A percentile compares a stretch with the other conserved stretches of the same genome.
Evolutionary conservation across 2,329 filamentous ascomycete species (phyloP).

Genomic region (Pseudocercospora macadamiae): DNA sequence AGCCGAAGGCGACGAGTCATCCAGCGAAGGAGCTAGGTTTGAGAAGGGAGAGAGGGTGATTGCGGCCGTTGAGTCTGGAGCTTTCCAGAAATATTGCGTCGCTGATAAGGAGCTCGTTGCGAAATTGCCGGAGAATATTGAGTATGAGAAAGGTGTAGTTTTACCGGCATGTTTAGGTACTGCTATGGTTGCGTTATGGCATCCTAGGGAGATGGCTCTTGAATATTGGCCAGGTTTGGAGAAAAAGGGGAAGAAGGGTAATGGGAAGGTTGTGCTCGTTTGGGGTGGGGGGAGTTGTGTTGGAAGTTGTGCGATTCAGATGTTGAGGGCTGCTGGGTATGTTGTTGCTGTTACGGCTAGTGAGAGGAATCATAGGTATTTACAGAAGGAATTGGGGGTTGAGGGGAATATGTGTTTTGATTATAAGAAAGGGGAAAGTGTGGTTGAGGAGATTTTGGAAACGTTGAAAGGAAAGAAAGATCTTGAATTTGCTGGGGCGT

Average conservation of each 20-base stretch:
- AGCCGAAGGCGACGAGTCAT: background rate
- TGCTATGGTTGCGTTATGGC: constrained; percentile 27
- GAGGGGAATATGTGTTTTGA: constrained; percentile 45
- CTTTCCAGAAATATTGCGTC: constrained; percentile 30
- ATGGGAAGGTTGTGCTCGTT: constrained; percentile 45
- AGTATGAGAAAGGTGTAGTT: constrained; percentile 25
- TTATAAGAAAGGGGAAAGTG: constrained; percentile 43
- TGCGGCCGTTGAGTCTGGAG: constrained; percentile 15
- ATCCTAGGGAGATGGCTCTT: constrained; percentile 18
- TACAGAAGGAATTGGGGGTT: constrained; percentile 40
- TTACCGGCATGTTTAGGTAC: constrained; percentile 29
- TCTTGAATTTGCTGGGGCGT: constrained; percentile 36
- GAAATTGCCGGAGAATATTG: constrained; percentile 26
- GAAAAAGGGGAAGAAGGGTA: constrained; percentile 26
- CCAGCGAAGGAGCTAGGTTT: background rate
- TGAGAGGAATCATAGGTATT: constrained; percentile 48
- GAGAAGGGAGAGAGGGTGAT: constrained; percentile 10
- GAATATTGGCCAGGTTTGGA: constrained; percentile 17
- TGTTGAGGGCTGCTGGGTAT: constrained; percentile 49
- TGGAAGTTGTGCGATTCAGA: constrained; percentile 52
- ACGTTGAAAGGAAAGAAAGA: constrained; percentile 34
- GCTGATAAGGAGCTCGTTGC: constrained; percentile 18
- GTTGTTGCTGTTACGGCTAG: constrained; percentile 51
- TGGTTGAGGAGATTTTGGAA: constrained; percentile 37
- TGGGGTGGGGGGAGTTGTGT: constrained; percentile 58